phyloP scores from a whole-genome alignment of 192 early-diverging fungal genomes.

The Dimargaris xerosporica region DNA sequence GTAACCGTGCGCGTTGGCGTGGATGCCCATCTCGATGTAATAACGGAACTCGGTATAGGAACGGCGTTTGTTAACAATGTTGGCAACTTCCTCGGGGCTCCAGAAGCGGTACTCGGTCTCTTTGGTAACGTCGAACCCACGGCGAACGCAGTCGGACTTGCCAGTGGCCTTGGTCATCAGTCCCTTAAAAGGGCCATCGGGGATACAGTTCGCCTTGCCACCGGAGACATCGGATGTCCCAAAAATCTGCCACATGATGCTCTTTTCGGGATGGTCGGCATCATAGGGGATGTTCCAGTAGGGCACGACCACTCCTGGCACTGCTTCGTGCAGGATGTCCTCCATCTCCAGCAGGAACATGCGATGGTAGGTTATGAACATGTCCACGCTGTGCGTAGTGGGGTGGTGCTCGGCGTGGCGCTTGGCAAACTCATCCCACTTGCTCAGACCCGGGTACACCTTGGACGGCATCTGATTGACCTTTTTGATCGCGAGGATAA shows the following conservation, averaged over 20 bases:
- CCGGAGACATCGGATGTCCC: background rate
- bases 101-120: background rate
- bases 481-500: constrained; percentile 2
- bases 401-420: background rate
- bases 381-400: background rate
- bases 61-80: background rate
- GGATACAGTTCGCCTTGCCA: constrained; percentile 1
- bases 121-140: background rate
- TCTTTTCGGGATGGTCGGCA: constrained; percentile 18
- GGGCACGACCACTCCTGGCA: constrained; percentile 22
- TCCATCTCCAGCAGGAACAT: constrained; percentile 31
- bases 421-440: constrained; percentile 8
- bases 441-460: background rate
- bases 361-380: constrained; percentile 31
- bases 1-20: constrained; percentile 24
- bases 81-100: constrained; percentile 6
- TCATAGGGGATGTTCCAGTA: constrained; percentile 28
- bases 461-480: background rate
- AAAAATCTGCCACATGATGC: constrained; percentile 17
- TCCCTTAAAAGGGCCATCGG: constrained; percentile 6
- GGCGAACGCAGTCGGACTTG: background rate
- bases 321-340: constrained; percentile 19
- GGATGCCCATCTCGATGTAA: constrained; percentile 31
- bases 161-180: background rate
- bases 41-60: constrained; percentile 19